Percentiles rank a stretch among this genome's conserved stretches.
Evolutionary conservation across 129 eudicot species (phyloP).

Genomic region (Heracleum sosnowskyi): DNA sequence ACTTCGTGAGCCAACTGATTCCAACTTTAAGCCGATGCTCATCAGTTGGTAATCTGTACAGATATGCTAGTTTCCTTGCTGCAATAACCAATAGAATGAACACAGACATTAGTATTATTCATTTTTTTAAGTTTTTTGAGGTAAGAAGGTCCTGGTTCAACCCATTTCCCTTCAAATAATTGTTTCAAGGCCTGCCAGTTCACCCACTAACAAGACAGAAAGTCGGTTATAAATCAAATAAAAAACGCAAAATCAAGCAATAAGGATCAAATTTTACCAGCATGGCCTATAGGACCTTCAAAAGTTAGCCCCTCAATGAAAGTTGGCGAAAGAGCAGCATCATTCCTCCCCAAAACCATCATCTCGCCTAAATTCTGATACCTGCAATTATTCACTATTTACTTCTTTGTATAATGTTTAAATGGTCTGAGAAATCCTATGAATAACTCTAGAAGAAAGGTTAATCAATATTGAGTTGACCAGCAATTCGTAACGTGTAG

Average conservation of each 20-base stretch:
- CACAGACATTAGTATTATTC: neutral
- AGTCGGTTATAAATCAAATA: neutral
- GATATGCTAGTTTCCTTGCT: conserved; percentile 87
- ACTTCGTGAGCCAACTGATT: conserved; percentile 82
- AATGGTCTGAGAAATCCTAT: neutral
- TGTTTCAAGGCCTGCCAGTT: neutral
- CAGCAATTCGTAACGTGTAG: neutral
- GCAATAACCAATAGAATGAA: conserved; percentile 24
- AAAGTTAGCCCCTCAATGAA: conserved; percentile 78
- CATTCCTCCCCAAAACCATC: conserved; percentile 88
- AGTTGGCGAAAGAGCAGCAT: conserved; percentile 91
- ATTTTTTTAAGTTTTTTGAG: neutral
- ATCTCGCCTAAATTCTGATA: conserved; percentile 97
- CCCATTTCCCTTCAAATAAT: neutral
- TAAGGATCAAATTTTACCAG: conserved; percentile 36
- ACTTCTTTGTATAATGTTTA: neutral
- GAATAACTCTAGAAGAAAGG: neutral
- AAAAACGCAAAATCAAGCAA: neutral
- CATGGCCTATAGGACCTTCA: conserved; percentile 89
- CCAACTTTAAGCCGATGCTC: conserved; percentile 92
- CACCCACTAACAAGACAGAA: neutral
- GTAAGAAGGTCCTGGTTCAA: neutral
- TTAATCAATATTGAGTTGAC: neutral
- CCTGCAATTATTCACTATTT: conserved; percentile 30
- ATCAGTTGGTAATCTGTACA: conserved; percentile 80